phyloP scores from a whole-genome alignment of 768 basidiomycete genomes.

The Phanerodontia chrysosporium region DNA sequence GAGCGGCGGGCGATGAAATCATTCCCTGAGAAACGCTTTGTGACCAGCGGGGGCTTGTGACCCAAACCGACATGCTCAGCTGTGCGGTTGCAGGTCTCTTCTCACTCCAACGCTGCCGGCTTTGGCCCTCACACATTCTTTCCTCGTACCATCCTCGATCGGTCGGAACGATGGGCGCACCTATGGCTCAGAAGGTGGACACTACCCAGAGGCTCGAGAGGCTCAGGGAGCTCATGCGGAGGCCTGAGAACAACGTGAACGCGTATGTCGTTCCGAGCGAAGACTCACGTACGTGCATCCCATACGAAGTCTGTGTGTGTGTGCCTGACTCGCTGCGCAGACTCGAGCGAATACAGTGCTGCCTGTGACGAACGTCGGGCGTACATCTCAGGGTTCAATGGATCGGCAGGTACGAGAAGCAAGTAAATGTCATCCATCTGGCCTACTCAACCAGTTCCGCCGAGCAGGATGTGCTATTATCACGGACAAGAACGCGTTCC shows the following conservation, averaged over 20 bases:
- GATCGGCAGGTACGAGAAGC: slow-evolving; percentile 76
- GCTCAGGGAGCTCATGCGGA: slow-evolving; percentile 68
- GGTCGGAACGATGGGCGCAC: slow-evolving; percentile 32
- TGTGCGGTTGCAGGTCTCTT: slow-evolving; percentile 5
- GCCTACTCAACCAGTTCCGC: too few species aligned
- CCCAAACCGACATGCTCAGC: slow-evolving; percentile 9
- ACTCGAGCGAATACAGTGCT: slow-evolving; percentile 87
- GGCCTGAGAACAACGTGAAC: slow-evolving; percentile 49
- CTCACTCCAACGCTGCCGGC: slow-evolving; percentile 10
- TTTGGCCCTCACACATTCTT: background rate
- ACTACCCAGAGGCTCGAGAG: slow-evolving; percentile 59
- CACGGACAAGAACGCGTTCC: slow-evolving; percentile 61
- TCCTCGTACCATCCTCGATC: slow-evolving; percentile 2
- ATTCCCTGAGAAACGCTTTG: background rate
- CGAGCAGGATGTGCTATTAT: slow-evolving; percentile 69
- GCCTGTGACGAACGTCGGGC: slow-evolving; percentile 79
- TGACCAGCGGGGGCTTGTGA: background rate
- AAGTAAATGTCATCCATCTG: too few species aligned
- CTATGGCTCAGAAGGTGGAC: slow-evolving; percentile 42
- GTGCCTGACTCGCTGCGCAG: slow-evolving; percentile 33
- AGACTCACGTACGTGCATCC: slow-evolving; percentile 72
- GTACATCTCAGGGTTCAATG: slow-evolving; percentile 91
- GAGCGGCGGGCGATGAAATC: background rate
- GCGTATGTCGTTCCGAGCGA: slow-evolving; percentile 86
- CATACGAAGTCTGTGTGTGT: background rate